A percentile compares a stretch with the other conserved stretches of the same genome.
phyloP scores from a whole-genome alignment of 306 rosid genomes.

The Medicago arabica region DNA sequence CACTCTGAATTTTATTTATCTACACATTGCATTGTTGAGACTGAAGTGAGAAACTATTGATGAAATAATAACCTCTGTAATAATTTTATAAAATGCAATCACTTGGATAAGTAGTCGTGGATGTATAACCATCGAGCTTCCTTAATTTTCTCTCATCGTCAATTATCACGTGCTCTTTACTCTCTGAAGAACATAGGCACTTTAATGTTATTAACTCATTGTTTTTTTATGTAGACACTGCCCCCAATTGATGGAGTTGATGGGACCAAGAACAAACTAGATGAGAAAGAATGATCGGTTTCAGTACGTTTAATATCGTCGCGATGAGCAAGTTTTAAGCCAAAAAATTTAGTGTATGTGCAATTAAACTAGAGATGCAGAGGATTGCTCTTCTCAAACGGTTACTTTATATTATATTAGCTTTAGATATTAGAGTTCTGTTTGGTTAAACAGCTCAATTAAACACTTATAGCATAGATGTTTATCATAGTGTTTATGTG shows the following conservation, averaged over 20 bases:
- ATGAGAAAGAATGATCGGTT: slow-evolving; percentile 39
- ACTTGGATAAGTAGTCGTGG: slow-evolving; percentile 4
- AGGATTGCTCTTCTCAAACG: slow-evolving; percentile 24
- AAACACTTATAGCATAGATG: neutral
- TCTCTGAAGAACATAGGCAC: neutral
- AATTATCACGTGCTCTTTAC: neutral
- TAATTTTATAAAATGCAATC: slow-evolving; percentile 17
- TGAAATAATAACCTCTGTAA: slow-evolving; percentile 6
- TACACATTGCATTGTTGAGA: slow-evolving; percentile 6
- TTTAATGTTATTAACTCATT: slow-evolving; percentile 25
- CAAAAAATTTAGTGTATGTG: neutral
- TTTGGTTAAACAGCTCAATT: neutral
- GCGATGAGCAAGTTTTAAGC: slow-evolving; percentile 19
- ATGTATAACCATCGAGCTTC: slow-evolving; percentile 1
- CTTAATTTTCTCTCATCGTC: slow-evolving; percentile 24
- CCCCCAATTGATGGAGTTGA: slow-evolving; percentile 49
- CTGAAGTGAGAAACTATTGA: slow-evolving; percentile 27
- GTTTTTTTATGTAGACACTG: slow-evolving; percentile 46
- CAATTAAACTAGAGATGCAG: slow-evolving; percentile 11
- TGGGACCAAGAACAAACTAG: slow-evolving; percentile 40
- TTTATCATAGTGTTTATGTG: no score
- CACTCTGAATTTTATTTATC: slow-evolving; percentile 18
- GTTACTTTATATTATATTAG: neutral
- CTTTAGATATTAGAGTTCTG: neutral
- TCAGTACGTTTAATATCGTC: neutral